These are phyloP conservation scores for Boletus barrowsii DNA, from an alignment of 768 basidiomycete species.

Conservation along the genomic window DNA sequence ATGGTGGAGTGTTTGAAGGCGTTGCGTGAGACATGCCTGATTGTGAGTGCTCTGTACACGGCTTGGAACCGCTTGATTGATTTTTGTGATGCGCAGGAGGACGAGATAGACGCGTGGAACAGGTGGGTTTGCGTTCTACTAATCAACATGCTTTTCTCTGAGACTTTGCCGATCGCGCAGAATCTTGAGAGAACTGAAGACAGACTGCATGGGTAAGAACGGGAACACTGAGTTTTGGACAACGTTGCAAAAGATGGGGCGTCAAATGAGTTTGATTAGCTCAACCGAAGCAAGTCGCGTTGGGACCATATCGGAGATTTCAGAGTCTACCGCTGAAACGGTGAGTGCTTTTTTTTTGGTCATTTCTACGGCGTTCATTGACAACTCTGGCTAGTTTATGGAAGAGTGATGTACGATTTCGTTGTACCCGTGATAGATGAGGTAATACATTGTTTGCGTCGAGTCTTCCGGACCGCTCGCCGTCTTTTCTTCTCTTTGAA, in stretches of 20 bases:
- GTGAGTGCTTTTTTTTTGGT: constrained; percentile 36
- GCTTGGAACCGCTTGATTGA: not conserved
- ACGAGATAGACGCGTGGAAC: constrained; percentile 85
- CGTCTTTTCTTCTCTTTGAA: not conserved
- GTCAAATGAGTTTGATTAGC: constrained; percentile 57
- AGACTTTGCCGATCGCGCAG: constrained; percentile 33
- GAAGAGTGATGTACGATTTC: constrained; percentile 2
- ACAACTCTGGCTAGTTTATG: constrained; percentile 21
- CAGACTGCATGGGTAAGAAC: constrained; percentile 48
- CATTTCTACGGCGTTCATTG: not conserved
- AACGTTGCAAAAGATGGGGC: constrained; percentile 49
- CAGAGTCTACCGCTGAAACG: constrained; percentile 51
- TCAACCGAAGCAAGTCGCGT: constrained; percentile 56
- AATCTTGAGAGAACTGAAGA: constrained; percentile 58
- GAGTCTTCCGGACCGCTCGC: too few relatives aligned
- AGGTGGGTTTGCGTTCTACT: constrained; percentile 38
- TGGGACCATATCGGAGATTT: constrained; percentile 55
- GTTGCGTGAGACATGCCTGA: constrained; percentile 64
- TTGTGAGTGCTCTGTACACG: constrained; percentile 38
- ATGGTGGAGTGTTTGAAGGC: constrained; percentile 69
- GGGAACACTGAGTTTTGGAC: constrained; percentile 73
- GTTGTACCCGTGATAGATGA: not conserved
- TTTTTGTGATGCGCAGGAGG: constrained; percentile 50
- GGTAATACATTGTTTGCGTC: not conserved
- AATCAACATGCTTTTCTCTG: not conserved